Evolutionary conservation across 345 rosid species (phyloP).

Genomic region (Syzygium aromaticum): DNA sequence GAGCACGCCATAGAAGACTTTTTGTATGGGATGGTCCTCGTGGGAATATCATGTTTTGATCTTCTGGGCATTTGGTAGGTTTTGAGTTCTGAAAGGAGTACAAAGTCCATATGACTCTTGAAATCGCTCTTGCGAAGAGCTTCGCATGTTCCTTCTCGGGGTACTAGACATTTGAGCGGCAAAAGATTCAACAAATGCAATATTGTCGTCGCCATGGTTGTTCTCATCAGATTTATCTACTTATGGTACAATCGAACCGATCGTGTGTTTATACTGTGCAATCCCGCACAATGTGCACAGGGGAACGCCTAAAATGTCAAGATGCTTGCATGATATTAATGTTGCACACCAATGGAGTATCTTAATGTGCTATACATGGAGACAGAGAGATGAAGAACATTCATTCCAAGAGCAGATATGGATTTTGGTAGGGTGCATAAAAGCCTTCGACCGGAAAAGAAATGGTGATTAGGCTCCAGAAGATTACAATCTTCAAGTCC

Average conservation of each 20-base stretch:
- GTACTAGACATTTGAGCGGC: not conserved
- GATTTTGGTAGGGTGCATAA: not conserved
- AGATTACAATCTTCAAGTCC: not conserved
- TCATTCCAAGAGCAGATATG: not conserved
- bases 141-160: not conserved
- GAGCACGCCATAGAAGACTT: not conserved
- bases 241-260: not conserved
- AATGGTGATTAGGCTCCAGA: not conserved
- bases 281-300: not conserved
- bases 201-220: not conserved
- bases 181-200: not conserved
- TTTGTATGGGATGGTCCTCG: not conserved
- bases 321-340: too few species aligned
- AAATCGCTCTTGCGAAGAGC: not conserved
- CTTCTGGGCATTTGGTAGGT: not conserved
- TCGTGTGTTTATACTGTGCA: fast-evolving
- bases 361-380: not conserved
- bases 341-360: not conserved
- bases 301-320: not conserved
- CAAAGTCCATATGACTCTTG: not conserved
- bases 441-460: not conserved
- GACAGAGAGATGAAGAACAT: not conserved
- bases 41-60: not conserved
- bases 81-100: not conserved
- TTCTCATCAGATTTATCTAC: not conserved